phyloP scores from a whole-genome alignment of 768 basidiomycete species.

The Kwoniella europaea region DNA sequence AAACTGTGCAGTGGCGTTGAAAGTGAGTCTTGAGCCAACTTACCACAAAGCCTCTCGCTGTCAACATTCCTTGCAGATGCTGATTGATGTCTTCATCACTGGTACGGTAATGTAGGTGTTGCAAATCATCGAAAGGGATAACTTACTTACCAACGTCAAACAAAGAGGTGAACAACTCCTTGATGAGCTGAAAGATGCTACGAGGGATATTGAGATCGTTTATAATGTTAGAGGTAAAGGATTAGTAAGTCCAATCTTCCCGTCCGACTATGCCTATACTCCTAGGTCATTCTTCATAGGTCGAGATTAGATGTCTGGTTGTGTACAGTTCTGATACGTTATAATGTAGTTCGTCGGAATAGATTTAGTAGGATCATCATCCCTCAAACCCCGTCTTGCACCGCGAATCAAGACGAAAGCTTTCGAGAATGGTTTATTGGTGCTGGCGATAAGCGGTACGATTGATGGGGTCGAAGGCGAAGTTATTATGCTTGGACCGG shows the following conservation, averaged over 20 bases:
- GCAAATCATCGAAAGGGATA: constrained; percentile 35
- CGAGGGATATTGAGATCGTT: constrained; percentile 19
- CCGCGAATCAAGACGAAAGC: constrained; percentile 31
- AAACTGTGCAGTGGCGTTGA: constrained; percentile 29
- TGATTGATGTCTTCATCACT: too few relatives aligned
- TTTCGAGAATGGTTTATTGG: constrained; percentile 26
- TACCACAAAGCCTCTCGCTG: not conserved
- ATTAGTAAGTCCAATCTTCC: constrained; percentile 21
- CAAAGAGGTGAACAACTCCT: constrained; percentile 30
- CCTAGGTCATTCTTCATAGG: too few relatives aligned
- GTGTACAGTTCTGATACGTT: not conserved
- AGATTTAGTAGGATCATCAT: constrained; percentile 22
- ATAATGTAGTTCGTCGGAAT: constrained; percentile 30
- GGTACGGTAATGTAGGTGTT: constrained; percentile 11
- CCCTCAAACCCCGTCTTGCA: constrained; percentile 25
- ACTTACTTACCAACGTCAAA: constrained; percentile 25
- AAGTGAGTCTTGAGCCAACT: constrained; percentile 12
- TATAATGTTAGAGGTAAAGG: constrained; percentile 34
- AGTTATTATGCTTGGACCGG: constrained; percentile 25
- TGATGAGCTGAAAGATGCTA: constrained; percentile 10
- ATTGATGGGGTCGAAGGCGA: constrained; percentile 36
- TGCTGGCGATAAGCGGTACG: constrained; percentile 23
- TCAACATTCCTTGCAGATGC: not conserved
- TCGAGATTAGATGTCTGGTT: too few relatives aligned
- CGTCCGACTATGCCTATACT: too few relatives aligned